Base-by-base conservation (phyloP, 1,284 basidiomycete genomes). In the Jaminaea rosea region DNA sequence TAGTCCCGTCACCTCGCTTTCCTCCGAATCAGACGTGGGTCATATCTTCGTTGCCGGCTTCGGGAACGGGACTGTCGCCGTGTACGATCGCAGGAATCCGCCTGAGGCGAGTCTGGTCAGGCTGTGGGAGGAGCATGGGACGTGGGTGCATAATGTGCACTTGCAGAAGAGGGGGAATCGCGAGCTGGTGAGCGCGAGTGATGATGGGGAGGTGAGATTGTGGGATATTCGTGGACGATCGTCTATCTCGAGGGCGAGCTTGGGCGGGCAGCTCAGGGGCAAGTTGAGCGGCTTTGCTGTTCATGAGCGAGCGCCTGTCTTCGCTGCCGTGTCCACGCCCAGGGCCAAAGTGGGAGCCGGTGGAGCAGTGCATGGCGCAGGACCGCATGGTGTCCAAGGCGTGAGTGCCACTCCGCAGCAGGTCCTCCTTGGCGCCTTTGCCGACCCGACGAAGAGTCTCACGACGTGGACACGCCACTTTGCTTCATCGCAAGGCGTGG, bases 131-230 rank as follows among this genome's bases (percentile, higher is more conserved):
- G 67, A 88, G 46, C 93, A 98, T 76, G 79, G 81, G 28, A 83
- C 86, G 8, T 97, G 92, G 91, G 83, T 97, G 17, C 88, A 91
- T 74, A 89, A 86, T 60, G 86, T 92, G 28, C 83, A 85, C 59
- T 86, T 91, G 78, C 87, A 96, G 76, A 83, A 85, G 9, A 82
- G 80, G 2, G 78, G 82, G 6, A 77, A 80, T 19, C 80, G 81
- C 15, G 88, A 93, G 66, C 82, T 96, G 60, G 77, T 96, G 9
- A 90, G 90, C n/a, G 91, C 87, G 34, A 85, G 92, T 69, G 77
- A 89, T 73, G 86, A 89, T 67, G 94, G 94, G 1, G 84, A 90
- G 64, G 85, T 96, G 37, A 85, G 87, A 60, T 76, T 97, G 28
- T 98, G 92, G 87, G 94, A 99, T 74, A 79, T 89, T 34, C 84